Evolutionary conservation across 2,329 filamentous ascomycete genomes (phyloP), one percentile per base, ranked within the genome.

Genomic region (Aspergillus niger): DNA sequence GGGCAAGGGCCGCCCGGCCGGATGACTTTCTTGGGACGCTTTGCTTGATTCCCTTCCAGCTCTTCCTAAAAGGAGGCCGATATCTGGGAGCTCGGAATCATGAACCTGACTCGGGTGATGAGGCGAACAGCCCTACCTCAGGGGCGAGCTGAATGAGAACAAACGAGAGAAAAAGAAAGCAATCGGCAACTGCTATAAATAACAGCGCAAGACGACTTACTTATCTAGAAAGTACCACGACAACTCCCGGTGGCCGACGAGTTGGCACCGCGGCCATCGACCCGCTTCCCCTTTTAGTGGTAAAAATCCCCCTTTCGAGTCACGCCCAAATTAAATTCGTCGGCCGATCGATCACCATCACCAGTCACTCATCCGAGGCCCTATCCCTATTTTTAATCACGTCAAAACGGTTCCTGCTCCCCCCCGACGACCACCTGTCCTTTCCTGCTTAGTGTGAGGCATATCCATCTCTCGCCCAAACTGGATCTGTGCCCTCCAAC

Each of bases 141-240:
- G 41, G 41, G 41, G 8, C 24, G 39, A 43, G 39, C 39, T 20
- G n/a, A 20, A 43, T 17, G 13, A 43, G 17, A 43, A 11, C 10
- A 17, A 17, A 51, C 11, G 36, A 51, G 20, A 38, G n/a, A 41
- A 36, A 53, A 24, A 43, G 43, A 43, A 55, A 44, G n/a, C 26
- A 55, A 55, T 30, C n/a, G 53, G 22, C 28, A 17, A 17, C 39
- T 55, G 8, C 53, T 55, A 55, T 55, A 36, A 55, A 47, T 48
- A 68, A 68, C 0, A 74, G 72, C 0, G 73, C 68, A 0, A 69
- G 67, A 2, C 65, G 13, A 36, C 32, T 77, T 36, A 36, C 32
- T 77, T 15, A 70, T 72, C 5, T 77, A 73, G 39, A 70, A 67
- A 7, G 63, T 77, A 77, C 56, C 64, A 69, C 28, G 70, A 76